Evolutionary conservation across 495 filamentous ascomycete genomes (phyloP).

Genomic region (Coniosporium apollinis): DNA sequence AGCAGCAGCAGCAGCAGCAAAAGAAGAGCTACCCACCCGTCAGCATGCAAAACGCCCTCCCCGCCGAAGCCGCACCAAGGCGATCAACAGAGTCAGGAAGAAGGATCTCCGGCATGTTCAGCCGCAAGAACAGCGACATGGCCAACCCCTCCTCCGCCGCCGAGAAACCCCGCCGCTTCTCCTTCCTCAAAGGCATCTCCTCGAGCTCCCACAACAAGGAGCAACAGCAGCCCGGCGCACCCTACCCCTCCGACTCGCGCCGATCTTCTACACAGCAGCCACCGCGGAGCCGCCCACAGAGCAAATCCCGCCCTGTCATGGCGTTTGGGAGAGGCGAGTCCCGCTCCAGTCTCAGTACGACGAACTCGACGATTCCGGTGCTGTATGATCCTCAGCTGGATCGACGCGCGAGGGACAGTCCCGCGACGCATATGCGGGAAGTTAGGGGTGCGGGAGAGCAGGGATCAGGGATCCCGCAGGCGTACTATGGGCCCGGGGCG

Average conservation of each 20-base stretch:
- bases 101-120: slow-evolving; percentile 55
- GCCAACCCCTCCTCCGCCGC: slow-evolving; percentile 34
- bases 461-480: background rate
- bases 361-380: slow-evolving; percentile 19
- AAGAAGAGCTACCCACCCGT: slow-evolving; percentile 15
- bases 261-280: slow-evolving; percentile 22
- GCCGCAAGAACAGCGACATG: slow-evolving; percentile 42
- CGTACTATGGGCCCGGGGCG: background rate
- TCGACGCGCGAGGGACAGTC: slow-evolving; percentile 5
- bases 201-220: slow-evolving; percentile 12
- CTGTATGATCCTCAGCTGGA: slow-evolving; percentile 18
- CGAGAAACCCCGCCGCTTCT: slow-evolving; percentile 33
- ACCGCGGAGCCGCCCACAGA: slow-evolving; percentile 8
- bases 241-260: slow-evolving; percentile 22
- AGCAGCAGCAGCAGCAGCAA: slow-evolving; percentile 25
- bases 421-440: background rate
- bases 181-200: slow-evolving; percentile 48
- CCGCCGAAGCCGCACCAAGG: slow-evolving; percentile 53
- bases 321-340: slow-evolving; percentile 18
- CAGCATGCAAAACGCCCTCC: slow-evolving; percentile 29
- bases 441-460: background rate
- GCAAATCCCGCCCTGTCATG: slow-evolving; percentile 10
- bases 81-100: slow-evolving; percentile 72
- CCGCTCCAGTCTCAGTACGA: slow-evolving; percentile 24
- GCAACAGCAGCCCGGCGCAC: slow-evolving; percentile 6